phyloP scores from a whole-genome alignment of 2,329 filamentous ascomycete species.

The Diplodia sapinea region DNA sequence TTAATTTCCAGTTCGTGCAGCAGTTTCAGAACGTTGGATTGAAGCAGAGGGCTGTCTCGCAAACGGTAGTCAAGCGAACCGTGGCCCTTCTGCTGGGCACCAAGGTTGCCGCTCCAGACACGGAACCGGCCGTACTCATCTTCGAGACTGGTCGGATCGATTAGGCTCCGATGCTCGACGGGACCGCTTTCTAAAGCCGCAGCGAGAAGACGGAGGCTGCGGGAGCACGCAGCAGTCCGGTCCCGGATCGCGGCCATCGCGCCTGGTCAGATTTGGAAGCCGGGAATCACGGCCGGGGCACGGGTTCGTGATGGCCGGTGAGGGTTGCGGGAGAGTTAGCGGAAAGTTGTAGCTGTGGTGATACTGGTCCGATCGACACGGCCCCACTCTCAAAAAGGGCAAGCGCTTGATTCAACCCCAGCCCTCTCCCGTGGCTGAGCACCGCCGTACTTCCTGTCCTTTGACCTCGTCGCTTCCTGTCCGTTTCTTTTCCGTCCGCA shows the following conservation, averaged over 20 bases:
- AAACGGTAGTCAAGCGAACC: conserved; percentile 47
- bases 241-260: conserved; percentile 40
- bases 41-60: conserved; percentile 45
- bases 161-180: conserved; percentile 28
- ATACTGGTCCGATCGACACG: neutral
- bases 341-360: neutral
- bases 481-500: neutral
- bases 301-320: neutral
- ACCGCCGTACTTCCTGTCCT: conserved; percentile 9
- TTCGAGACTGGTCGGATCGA: conserved; percentile 42
- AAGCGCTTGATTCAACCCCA: neutral
- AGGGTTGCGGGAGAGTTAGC: neutral
- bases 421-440: neutral
- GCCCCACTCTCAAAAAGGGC: conserved; percentile 3
- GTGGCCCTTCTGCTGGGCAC: conserved; percentile 47
- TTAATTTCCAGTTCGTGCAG: conserved; percentile 44
- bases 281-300: neutral
- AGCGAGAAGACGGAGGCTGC: conserved; percentile 40
- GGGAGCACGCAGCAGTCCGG: conserved; percentile 41
- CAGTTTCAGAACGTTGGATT: conserved; percentile 44
- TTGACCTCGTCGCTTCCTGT: neutral
- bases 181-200: conserved; percentile 35
- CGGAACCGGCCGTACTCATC: conserved; percentile 47
- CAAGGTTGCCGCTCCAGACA: conserved; percentile 46
- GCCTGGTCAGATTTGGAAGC: too few species aligned